Evolutionary conservation across 305 asterid genomes (phyloP).

Genomic region (Fraxinus greggii): DNA sequence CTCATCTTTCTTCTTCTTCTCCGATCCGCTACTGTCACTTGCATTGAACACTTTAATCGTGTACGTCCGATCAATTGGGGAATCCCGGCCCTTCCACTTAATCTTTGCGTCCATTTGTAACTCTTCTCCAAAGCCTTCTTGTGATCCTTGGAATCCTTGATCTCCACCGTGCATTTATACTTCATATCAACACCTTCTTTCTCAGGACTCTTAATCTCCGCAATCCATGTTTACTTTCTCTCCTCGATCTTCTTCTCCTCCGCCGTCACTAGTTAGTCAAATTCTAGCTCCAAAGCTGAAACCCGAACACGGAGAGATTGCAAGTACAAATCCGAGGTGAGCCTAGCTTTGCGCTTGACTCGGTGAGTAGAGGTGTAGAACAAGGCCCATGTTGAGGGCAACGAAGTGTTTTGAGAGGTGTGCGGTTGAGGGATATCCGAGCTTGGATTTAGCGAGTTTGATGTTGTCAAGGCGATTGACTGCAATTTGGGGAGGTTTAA

Average conservation of each 20-base stretch:
- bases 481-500: too few species aligned
- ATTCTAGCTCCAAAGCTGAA: conserved; percentile 55
- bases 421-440: conserved; percentile 57
- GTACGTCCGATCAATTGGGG: conserved; percentile 51
- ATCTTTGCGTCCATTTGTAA: conserved; percentile 71
- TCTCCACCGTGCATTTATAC: too few species aligned
- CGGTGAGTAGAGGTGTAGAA: too few species aligned
- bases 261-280: conserved; percentile 38
- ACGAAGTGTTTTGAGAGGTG: too few species aligned
- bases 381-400: too few species aligned
- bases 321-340: conserved; percentile 36
- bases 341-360: conserved; percentile 38
- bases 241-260: conserved; percentile 44
- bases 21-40: conserved; percentile 19
- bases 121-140: conserved; percentile 52
- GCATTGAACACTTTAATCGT: conserved; percentile 52
- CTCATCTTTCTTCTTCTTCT: conserved; percentile 33
- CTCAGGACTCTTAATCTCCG: too few species aligned
- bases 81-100: conserved; percentile 50
- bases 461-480: conserved; percentile 61
- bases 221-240: too few species aligned
- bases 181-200: too few species aligned
- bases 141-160: too few species aligned
- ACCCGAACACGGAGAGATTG: conserved; percentile 64
- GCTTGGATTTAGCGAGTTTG: conserved; percentile 70